Evolutionary conservation across 78 protist genomes (phyloP).

Genomic region (Chrysochromulina parva): DNA sequence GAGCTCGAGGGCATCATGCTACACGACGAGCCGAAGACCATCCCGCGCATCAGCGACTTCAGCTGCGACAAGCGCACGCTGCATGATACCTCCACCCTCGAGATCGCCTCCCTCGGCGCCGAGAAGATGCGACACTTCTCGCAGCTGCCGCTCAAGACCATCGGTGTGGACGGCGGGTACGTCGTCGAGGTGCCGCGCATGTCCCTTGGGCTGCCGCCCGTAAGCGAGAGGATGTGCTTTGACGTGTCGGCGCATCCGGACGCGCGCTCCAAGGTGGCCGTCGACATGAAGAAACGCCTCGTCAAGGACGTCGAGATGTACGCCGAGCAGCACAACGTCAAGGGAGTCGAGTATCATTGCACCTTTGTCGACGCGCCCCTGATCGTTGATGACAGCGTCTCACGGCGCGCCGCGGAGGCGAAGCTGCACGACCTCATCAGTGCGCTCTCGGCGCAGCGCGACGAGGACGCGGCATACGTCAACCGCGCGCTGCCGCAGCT

Average conservation of each 20-base stretch:
- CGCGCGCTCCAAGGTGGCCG: background rate
- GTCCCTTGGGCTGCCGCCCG: background rate
- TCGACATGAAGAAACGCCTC: background rate
- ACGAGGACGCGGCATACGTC: background rate
- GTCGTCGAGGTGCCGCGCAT: background rate
- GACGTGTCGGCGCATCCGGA: constrained; percentile 8
- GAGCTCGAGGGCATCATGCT: no score
- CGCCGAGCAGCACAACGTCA: background rate
- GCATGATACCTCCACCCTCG: no score
- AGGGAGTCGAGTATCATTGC: background rate
- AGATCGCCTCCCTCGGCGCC: background rate
- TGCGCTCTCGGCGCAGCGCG: background rate
- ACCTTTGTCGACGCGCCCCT: background rate
- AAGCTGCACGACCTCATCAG: background rate
- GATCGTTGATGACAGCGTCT: background rate
- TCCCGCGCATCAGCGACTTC: no score
- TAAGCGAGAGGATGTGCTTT: background rate
- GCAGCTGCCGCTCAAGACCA: background rate
- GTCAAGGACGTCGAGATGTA: background rate
- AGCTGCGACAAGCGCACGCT: no score
- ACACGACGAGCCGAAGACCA: no score
- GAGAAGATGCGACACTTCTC: background rate
- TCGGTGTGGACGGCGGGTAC: background rate
- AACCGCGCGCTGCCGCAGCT: background rate
- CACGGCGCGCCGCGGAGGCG: background rate